Evolutionary conservation across 2,329 filamentous ascomycete genomes (phyloP).

Genomic region (Cryphonectria japonica): DNA sequence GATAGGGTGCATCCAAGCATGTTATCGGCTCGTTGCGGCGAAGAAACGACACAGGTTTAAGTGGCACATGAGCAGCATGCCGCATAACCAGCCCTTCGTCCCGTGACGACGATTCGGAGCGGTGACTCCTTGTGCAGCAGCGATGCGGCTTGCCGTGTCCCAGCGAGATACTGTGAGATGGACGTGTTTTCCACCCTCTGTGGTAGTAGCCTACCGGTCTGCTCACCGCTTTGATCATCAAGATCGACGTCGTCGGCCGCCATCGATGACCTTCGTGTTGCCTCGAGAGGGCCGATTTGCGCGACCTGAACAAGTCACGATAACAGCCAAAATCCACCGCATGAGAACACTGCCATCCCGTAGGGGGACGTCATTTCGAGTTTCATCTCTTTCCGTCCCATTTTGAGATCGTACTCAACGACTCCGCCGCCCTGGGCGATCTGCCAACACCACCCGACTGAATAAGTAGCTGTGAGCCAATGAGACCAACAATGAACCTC

Average conservation of each 20-base stretch:
- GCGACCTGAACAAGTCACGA: slow-evolving; percentile 4
- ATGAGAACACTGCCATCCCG: background rate
- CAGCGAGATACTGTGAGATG: background rate
- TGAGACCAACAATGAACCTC: background rate
- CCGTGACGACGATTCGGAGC: background rate
- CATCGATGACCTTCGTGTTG: background rate
- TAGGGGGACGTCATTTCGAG: slow-evolving; percentile 11
- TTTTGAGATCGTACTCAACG: slow-evolving; percentile 4
- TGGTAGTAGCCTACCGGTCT: background rate
- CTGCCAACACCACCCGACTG: background rate
- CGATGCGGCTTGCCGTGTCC: slow-evolving; percentile 16
- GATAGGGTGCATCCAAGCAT: slow-evolving; percentile 10
- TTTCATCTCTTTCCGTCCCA: slow-evolving; percentile 18
- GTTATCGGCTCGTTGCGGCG: background rate
- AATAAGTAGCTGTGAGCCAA: background rate
- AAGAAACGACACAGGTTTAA: background rate
- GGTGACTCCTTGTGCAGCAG: background rate
- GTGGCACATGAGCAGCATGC: background rate
- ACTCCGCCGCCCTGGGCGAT: background rate
- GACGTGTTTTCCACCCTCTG: background rate
- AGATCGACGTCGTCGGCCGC: background rate
- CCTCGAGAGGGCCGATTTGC: slow-evolving; percentile 6
- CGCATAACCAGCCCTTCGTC: background rate
- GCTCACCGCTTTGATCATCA: background rate
- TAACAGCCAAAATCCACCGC: background rate